Percentiles rank a stretch among this genome's conserved stretches.
These are phyloP conservation scores for Leccinum barrowsii DNA, from an alignment of 768 basidiomycete genomes.

Conservation along the genomic window DNA sequence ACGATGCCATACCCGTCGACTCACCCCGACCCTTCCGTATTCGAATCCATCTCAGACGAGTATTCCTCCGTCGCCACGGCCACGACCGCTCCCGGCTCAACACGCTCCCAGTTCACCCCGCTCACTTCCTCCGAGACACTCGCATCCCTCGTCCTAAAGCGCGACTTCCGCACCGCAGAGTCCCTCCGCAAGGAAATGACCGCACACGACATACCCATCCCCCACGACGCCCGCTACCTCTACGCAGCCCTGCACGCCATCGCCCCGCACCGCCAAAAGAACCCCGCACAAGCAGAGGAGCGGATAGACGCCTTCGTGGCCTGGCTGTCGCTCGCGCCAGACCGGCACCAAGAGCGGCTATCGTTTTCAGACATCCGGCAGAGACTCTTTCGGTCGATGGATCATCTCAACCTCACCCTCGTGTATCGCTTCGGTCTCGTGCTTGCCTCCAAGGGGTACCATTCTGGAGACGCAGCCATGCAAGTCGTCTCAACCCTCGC, in stretches of 20 bases:
- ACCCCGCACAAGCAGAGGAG: not conserved
- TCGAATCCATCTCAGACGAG: constrained; percentile 14
- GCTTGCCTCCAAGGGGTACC: constrained; percentile 47
- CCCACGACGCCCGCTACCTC: constrained; percentile 33
- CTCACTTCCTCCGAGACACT: constrained; percentile 25
- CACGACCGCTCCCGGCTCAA: not conserved
- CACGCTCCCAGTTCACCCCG: constrained; percentile 15
- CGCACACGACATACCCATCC: constrained; percentile 36
- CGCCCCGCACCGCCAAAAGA: constrained; percentile 11
- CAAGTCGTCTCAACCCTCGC: too few relatives aligned
- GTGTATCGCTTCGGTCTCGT: constrained; percentile 40
- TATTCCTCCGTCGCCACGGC: constrained; percentile 25
- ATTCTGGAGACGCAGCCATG: not conserved
- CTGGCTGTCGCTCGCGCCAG: constrained; percentile 46
- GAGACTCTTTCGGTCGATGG: constrained; percentile 30
- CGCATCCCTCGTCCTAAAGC: constrained; percentile 17
- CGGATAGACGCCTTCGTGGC: constrained; percentile 27
- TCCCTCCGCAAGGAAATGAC: constrained; percentile 30
- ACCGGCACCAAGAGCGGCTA: constrained; percentile 17
- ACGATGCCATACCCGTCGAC: constrained; percentile 33
- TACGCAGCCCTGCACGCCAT: constrained; percentile 36
- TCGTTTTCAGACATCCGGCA: constrained; percentile 29
- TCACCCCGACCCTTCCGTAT: constrained; percentile 25
- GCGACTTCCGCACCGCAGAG: constrained; percentile 21
- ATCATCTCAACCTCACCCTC: constrained; percentile 33